A percentile compares a stretch with the other conserved stretches of the same genome.
phyloP scores from a whole-genome alignment of 1,284 basidiomycete species.

The Mycena citricolor region DNA sequence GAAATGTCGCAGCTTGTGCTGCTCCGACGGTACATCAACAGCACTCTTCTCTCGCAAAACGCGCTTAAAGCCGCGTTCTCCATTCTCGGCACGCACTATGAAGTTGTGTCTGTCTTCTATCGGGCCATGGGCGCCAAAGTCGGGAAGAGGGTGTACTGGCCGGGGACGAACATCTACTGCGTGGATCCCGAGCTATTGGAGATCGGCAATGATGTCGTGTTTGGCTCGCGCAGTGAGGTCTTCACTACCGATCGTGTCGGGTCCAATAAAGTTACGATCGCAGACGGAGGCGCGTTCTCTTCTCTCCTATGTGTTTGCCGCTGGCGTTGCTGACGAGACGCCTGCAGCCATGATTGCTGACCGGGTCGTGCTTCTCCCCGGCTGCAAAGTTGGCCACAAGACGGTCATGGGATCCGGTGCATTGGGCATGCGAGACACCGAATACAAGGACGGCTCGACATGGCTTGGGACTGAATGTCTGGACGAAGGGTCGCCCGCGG shows the following conservation, averaged over 20 bases:
- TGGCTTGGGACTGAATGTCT: conserved; percentile 47
- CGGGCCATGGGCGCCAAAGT: conserved; percentile 48
- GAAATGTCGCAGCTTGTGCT: conserved; percentile 33
- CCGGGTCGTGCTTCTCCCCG: conserved; percentile 44
- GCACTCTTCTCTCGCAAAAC: conserved; percentile 35
- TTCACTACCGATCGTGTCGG: conserved; percentile 45
- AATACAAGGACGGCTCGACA: conserved; percentile 43
- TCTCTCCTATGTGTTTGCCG: neutral
- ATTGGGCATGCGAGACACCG: conserved; percentile 38
- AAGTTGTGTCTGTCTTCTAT: conserved; percentile 42
- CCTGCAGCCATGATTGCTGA: conserved; percentile 47
- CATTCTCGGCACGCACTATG: conserved; percentile 45
- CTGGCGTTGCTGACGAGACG: neutral
- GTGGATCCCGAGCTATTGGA: conserved; percentile 47
- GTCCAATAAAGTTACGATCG: conserved; percentile 38
- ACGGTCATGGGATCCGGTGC: conserved; percentile 49
- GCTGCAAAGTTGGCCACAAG: conserved; percentile 38
- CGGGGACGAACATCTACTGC: conserved; percentile 44
- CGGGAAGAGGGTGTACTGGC: conserved; percentile 49
- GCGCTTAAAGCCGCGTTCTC: conserved; percentile 38
- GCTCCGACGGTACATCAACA: conserved; percentile 41
- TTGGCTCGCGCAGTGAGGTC: conserved; percentile 45
- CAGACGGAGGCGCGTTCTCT: conserved; percentile 32
- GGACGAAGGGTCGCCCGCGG: conserved; percentile 29
- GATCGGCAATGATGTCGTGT: conserved; percentile 47